These are phyloP conservation scores for Gamsiella multidivaricata DNA, from an alignment of 192 early-diverging fungal genomes.

Conservation along the genomic window DNA sequence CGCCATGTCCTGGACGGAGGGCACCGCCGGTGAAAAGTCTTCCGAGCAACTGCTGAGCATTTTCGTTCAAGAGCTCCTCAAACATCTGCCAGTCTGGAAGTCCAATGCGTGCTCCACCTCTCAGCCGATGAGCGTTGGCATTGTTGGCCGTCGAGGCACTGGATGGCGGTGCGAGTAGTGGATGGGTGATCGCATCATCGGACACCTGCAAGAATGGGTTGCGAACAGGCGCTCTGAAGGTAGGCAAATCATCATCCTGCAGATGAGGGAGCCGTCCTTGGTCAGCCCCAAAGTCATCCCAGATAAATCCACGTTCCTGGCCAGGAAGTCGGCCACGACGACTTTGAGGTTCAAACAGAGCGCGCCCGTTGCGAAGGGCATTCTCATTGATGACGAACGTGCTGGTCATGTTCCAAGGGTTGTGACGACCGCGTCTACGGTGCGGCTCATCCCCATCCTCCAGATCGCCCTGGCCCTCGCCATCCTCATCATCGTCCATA, in stretches of 20 bases:
- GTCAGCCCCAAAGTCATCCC: conserved; percentile 43
- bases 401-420: conserved; percentile 41
- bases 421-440: conserved; percentile 49
- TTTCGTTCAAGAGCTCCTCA: conserved; percentile 70
- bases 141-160: conserved; percentile 11
- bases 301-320: conserved; percentile 54
- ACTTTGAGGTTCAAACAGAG: conserved; percentile 45
- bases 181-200: conserved; percentile 72
- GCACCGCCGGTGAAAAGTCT: conserved; percentile 32
- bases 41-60: conserved; percentile 38
- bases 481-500: conserved; percentile 59
- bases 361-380: conserved; percentile 34
- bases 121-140: conserved; percentile 9
- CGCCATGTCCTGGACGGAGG: conserved; percentile 27
- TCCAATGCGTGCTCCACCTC: conserved; percentile 49
- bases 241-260: conserved; percentile 40
- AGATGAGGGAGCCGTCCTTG: conserved; percentile 47
- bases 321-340: conserved; percentile 49
- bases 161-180: conserved; percentile 68
- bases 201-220: conserved; percentile 41
- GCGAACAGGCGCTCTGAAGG: conserved; percentile 36
- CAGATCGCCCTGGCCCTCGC: conserved; percentile 26
- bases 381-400: conserved; percentile 51
- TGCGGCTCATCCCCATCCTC: conserved; percentile 33
- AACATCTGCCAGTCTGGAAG: conserved; percentile 66